Conservation (phyloP, 2,329 filamentous ascomycete genomes). For the Xenosphaeropsis pyriputrescens region DNA sequence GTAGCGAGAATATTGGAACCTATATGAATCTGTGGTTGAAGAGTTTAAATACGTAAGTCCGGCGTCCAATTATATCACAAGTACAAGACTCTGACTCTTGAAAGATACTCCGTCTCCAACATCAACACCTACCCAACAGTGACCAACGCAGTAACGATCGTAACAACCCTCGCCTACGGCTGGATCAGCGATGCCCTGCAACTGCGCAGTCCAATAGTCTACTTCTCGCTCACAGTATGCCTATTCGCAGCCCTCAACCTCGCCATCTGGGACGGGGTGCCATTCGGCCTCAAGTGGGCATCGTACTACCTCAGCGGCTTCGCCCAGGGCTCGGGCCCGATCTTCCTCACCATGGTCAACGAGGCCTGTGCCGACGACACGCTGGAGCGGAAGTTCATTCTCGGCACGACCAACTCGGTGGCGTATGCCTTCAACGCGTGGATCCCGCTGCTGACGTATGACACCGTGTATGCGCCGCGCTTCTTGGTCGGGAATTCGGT, state of each 20-base stretch:
- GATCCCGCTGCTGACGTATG: conserved; percentile 14
- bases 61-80: no score
- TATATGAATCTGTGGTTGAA: conserved; percentile 15
- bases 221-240: conserved; percentile 12
- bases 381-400: conserved; percentile 12
- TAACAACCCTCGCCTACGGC: conserved; percentile 14
- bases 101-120: conserved; percentile 14
- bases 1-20: conserved; percentile 10
- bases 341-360: conserved; percentile 15
- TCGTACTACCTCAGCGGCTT: conserved; percentile 14
- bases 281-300: conserved; percentile 13
- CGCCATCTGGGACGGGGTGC: conserved; percentile 13
- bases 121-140: conserved; percentile 18
- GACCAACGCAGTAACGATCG: conserved; percentile 13
- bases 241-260: conserved; percentile 14
- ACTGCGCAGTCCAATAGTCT: conserved; percentile 12
- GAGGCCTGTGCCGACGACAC: conserved; percentile 10
- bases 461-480: conserved; percentile 11
- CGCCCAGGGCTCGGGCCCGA: conserved; percentile 12
- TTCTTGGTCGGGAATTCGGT: conserved; percentile 12
- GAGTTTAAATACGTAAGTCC: conserved; percentile 1
- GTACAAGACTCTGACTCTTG: background rate
- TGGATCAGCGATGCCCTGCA: conserved; percentile 15
- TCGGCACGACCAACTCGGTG: conserved; percentile 12
- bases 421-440: conserved; percentile 15